Percentiles rank a stretch among this genome's conserved stretches.
These are phyloP conservation scores for Claviceps monticola DNA, from an alignment of 2,329 filamentous ascomycete genomes.

Conservation along the genomic window DNA sequence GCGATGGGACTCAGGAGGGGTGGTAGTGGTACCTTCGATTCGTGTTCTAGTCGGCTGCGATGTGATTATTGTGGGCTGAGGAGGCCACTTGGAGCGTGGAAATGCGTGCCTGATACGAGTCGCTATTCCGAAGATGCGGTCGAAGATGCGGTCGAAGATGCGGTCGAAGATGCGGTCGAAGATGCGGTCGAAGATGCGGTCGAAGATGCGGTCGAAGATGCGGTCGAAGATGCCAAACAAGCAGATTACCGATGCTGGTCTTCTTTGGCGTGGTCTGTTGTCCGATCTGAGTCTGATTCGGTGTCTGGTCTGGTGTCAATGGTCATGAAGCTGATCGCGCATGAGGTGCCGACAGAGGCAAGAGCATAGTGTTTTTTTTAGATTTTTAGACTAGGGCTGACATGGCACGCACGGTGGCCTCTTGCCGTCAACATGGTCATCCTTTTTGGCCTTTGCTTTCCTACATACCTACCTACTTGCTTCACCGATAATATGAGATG, in stretches of 20 bases:
- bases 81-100: neutral
- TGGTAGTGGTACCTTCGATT: neutral
- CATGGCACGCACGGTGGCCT: neutral
- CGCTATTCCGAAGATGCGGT: neutral
- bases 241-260: neutral
- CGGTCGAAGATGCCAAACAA: neutral
- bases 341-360: no score
- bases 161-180: no score
- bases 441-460: no score
- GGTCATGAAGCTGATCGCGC: no score
- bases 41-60: neutral
- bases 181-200: no score
- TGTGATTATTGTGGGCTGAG: no score
- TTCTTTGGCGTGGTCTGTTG: neutral
- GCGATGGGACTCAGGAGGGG: neutral
- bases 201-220: no score
- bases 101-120: neutral
- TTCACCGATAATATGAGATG: neutral
- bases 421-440: neutral
- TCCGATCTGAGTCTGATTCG: no score
- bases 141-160: no score
- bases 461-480: neutral
- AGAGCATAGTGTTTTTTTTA: no score
- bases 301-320: no score
- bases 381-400: no score